Base-by-base conservation (phyloP, 352 stramenopile species). In the Pythium aquatile region DNA sequence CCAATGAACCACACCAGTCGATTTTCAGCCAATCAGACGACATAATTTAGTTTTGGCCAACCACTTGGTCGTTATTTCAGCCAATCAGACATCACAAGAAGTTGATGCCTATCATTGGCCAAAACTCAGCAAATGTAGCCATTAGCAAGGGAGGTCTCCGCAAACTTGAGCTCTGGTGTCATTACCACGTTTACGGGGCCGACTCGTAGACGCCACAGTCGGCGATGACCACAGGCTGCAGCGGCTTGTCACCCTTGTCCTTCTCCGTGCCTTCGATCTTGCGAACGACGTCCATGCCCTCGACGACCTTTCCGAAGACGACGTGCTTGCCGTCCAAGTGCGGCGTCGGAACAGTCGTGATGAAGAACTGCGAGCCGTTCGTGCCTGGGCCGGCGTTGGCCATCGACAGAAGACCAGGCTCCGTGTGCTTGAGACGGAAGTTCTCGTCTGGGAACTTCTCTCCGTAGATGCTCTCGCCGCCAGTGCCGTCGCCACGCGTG, bases 261-360 rank as follows among this genome's bases (percentile, higher is more conserved):
- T 83, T 97, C 40, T 96, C 75, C n/a, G 89, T 65, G 37, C 74
- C 75, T 73, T 99, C 98, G 61, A 98, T 85, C 58, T 77, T 84
- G 77, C 95, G 91, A 24, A 99, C 82, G 56, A 98, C 67, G 64
- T 98, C 90, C 67, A 95, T 87, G 47, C 93, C 91, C 39, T 97
- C 88, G 26, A 97, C 77, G 10, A 97, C 92, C 65, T 90, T 86
- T 42, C 97, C 97, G 77, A 99, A 99, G 6, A 99, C 98, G 39
- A 98, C 94, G 87, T 99, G 97, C 80, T 98, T 98, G 69, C 91
- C 94, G 71, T 99, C 96, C 55, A 99, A 83, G 76, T 98, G 98
- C 33, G 94, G 88, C 63, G 96, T 99, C 54, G 96, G 75, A 65
- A 93, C 85, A 28, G 90, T 93, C 74, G 88, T 96, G 73, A 99